Evolutionary conservation across 441 rosid genomes (phyloP).

Genomic region (Syzygium malaccense): DNA sequence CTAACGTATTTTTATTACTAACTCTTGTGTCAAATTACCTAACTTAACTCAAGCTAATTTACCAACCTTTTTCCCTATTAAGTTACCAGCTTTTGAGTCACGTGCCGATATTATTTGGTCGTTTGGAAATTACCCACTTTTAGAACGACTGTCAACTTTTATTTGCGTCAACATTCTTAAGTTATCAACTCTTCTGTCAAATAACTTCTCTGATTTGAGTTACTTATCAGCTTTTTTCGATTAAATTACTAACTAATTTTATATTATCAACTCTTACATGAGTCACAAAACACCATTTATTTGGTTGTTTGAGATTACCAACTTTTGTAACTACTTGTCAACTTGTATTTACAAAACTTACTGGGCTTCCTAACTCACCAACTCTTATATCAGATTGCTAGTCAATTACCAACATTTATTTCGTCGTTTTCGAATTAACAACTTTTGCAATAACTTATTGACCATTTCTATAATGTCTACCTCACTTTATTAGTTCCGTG

Average conservation of each 20-base stretch:
- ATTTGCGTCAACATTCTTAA: not conserved
- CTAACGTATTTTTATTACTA: not conserved
- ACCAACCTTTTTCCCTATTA: not conserved
- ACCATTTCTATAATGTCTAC: not conserved
- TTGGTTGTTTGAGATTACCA: not conserved
- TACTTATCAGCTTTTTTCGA: not conserved
- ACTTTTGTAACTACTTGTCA: too few species aligned
- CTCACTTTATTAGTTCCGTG: not conserved
- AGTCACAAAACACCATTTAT: not conserved
- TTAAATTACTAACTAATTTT: too few species aligned
- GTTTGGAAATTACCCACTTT: not conserved
- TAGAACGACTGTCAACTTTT: not conserved
- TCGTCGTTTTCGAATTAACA: not conserved
- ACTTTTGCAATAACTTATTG: rapidly evolving
- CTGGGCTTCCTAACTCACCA: too few species aligned
- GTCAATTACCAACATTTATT: not conserved
- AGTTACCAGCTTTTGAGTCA: not conserved
- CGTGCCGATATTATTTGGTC: not conserved
- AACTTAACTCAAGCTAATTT: not conserved
- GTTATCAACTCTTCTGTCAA: not conserved
- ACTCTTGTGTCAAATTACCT: not conserved
- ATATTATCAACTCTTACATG: not conserved
- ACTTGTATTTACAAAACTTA: too few species aligned
- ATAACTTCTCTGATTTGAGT: not conserved
- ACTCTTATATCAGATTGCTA: not conserved